These are phyloP conservation scores for Elsinoe perseae DNA, from an alignment of 2,329 filamentous ascomycete species.

Conservation along the genomic window DNA sequence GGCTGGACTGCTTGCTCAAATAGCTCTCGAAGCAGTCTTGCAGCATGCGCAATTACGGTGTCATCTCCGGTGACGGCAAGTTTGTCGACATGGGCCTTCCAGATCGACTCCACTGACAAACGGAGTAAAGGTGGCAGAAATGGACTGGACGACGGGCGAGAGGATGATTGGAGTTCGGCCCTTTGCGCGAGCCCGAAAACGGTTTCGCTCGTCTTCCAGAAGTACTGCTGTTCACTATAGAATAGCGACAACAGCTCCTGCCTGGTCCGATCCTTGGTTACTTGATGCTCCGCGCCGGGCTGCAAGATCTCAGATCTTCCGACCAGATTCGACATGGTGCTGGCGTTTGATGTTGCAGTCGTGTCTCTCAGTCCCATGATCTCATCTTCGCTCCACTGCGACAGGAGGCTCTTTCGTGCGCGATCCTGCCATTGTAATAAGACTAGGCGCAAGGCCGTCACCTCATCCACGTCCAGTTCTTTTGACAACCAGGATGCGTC, in stretches of 20 bases:
- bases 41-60: not conserved
- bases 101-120: not conserved
- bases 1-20: constrained; percentile 31
- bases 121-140: not conserved
- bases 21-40: constrained; percentile 29
- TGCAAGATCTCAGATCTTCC: not conserved
- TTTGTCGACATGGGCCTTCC: not conserved
- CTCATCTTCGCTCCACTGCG: constrained; percentile 68
- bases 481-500: constrained; percentile 83
- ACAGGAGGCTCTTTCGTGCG: constrained; percentile 62
- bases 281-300: not conserved
- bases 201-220: constrained; percentile 7
- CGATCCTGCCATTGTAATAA: constrained; percentile 78
- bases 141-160: too few species aligned
- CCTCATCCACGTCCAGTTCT: constrained; percentile 67
- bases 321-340: constrained; percentile 38
- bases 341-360: constrained; percentile 56
- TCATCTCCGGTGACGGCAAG: not conserved
- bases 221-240: constrained; percentile 1
- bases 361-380: constrained; percentile 67
- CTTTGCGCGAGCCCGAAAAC: constrained; percentile 4
- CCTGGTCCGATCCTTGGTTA: not conserved
- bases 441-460: constrained; percentile 71
- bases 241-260: not conserved
- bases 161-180: not conserved